phyloP scores from a whole-genome alignment of 2,329 filamentous ascomycete genomes.

The Xylariaceae sp. region DNA sequence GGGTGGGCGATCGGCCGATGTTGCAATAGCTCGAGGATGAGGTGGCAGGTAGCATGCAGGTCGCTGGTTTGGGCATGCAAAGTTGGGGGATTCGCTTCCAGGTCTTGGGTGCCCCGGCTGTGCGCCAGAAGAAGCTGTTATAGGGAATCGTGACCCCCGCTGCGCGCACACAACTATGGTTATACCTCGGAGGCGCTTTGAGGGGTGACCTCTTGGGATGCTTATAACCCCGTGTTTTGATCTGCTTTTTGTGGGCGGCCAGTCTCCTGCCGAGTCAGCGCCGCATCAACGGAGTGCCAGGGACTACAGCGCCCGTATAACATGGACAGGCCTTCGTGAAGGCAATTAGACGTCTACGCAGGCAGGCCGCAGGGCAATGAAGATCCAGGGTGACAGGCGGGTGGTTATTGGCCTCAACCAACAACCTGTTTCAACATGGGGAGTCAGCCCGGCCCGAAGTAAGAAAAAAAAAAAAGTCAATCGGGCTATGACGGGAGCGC shows the following conservation, averaged over 20 bases:
- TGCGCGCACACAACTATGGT: slow-evolving; percentile 15
- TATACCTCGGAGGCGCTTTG: slow-evolving; percentile 12
- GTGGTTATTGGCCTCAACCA: not conserved
- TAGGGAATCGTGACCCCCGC: slow-evolving; percentile 19
- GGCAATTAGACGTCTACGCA: not conserved
- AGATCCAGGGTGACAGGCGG: not conserved
- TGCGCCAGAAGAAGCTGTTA: slow-evolving; percentile 20
- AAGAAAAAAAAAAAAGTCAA: not conserved
- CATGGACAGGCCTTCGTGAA: not conserved
- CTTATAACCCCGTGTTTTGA: slow-evolving; percentile 9
- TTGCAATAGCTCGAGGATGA: slow-evolving; percentile 43
- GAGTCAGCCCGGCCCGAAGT: not conserved
- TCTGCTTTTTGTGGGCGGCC: slow-evolving; percentile 1
- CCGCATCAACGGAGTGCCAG: slow-evolving; percentile 6
- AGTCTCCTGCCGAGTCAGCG: slow-evolving; percentile 15
- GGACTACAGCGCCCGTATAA: not conserved
- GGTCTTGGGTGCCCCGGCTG: slow-evolving; percentile 18
- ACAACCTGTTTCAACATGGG: not conserved
- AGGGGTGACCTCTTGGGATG: slow-evolving; percentile 13
- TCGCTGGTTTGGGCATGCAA: slow-evolving; percentile 40
- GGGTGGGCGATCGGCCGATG: slow-evolving; percentile 38
- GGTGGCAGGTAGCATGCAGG: slow-evolving; percentile 46
- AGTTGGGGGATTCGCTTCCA: slow-evolving; percentile 28
- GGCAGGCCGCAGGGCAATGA: not conserved
- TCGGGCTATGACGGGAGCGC: not conserved